A percentile compares a stretch with the other conserved stretches of the same genome.
Conservation (phyloP, 306 rosid genomes). For the Hippophae gyantsensis region DNA sequence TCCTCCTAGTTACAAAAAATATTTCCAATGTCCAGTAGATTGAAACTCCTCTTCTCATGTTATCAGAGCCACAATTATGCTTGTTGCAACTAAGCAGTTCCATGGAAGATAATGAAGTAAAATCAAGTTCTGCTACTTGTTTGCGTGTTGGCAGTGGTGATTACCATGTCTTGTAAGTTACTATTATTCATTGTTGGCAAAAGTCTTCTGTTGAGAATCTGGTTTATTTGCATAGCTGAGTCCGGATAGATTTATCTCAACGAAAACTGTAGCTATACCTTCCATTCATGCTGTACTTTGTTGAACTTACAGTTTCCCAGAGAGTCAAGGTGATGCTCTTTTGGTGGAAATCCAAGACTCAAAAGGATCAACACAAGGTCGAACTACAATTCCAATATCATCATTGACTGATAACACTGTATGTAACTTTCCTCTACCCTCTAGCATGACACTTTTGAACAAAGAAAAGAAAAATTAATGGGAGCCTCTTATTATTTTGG, state of each 20-base stretch:
- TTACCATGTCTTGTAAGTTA: slow-evolving; percentile 79
- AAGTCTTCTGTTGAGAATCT: slow-evolving; percentile 4
- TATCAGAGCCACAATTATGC: slow-evolving; percentile 74
- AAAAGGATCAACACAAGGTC: slow-evolving; percentile 66
- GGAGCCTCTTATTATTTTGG: slow-evolving; percentile 11
- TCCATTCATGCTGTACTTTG: slow-evolving; percentile 1
- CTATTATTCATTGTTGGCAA: slow-evolving; percentile 2
- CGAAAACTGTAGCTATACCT: too few species aligned
- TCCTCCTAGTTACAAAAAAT: background rate
- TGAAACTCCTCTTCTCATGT: slow-evolving; percentile 14
- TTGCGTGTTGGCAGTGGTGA: slow-evolving; percentile 75
- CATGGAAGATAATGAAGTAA: slow-evolving; percentile 51
- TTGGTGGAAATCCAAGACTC: slow-evolving; percentile 67
- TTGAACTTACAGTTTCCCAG: slow-evolving; percentile 70
- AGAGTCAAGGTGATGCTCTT: slow-evolving; percentile 81
- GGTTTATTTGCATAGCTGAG: too few species aligned
- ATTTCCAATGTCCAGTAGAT: background rate
- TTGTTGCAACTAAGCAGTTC: slow-evolving; percentile 71
- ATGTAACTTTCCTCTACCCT: slow-evolving; percentile 22
- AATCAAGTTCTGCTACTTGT: slow-evolving; percentile 47
- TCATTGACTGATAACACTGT: slow-evolving; percentile 69
- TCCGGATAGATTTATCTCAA: too few species aligned
- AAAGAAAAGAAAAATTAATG: background rate
- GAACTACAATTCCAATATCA: slow-evolving; percentile 63
- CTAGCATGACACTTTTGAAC: slow-evolving; percentile 2